Evolutionary conservation across 805 yeast species (phyloP), one percentile per base, ranked within the genome.

Genomic region (Yamadazyma endophytica): DNA sequence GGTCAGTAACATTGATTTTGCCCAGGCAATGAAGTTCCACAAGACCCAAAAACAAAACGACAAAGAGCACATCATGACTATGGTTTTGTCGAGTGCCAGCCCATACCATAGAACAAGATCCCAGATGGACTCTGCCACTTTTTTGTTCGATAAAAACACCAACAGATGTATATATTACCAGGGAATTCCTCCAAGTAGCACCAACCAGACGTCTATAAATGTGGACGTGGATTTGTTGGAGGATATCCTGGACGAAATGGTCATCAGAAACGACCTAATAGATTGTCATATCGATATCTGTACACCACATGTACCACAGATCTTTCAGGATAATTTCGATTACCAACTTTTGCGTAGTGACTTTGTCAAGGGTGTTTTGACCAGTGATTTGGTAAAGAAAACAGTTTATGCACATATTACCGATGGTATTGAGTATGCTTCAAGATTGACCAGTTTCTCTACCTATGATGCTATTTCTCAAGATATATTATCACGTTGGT

Each of bases 271-370:
- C 56, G 97, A 92, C 57, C 73, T 92, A 42, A 89, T 92, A 37
- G 98, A 92, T 63, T 92, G 98, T 56, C 92, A 84, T 54, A 88
- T 92, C 33, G 98, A 92, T 60, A 87, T 92, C 39, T 92, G 98
- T 58, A 73, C 97, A 5, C 87, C 95, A 2, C 87, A 81, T 43
- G 96, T 92, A 8, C 97, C 97, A 1, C 92, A 94, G 11, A 81
- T 90, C 39, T 92, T 90, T 63, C 95, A 87, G 48, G 98, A 92
- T 50, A 90, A 92, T 56, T 92, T 92, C 49, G 98, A 92, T 61
- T 92, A 89, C 56, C 96, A 90, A 56, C 66, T 75, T 31, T 65
- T 90, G 40, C 74, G 98, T 56, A 68, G 74, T 21, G 97, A 92
- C 59, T 92, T 90, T 51, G 84, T 90, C 18, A 82, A 77, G 46